Evolutionary conservation across 164 flowering plant genomes (phyloP).

Genomic region (Akebia trifoliata): DNA sequence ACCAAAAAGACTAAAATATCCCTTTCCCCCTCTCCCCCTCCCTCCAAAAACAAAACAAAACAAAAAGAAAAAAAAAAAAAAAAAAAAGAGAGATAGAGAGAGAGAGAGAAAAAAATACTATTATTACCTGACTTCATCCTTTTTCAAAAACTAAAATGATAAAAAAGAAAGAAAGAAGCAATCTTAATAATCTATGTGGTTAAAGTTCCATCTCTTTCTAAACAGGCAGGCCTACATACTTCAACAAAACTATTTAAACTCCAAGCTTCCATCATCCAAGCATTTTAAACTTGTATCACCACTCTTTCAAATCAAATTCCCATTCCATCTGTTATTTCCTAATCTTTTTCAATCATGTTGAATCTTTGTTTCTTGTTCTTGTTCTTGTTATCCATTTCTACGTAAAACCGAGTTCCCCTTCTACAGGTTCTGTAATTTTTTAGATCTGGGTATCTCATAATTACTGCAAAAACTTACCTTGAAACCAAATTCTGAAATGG

Average conservation of each 20-base stretch:
- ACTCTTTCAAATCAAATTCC: constrained; percentile 12
- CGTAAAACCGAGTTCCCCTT: constrained; percentile 9
- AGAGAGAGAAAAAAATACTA: no score
- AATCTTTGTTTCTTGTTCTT: constrained; percentile 11
- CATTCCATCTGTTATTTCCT: background rate
- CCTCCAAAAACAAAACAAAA: no score
- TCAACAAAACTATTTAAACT: constrained; percentile 35
- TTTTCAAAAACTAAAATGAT: constrained; percentile 16
- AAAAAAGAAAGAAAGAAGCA: constrained; percentile 6
- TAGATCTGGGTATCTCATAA: constrained; percentile 3
- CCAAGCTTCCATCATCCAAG: constrained; percentile 20
- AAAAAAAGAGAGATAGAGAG: no score
- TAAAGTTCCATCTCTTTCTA: constrained; percentile 20
- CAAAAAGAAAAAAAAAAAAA: no score
- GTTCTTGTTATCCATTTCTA: constrained; percentile 9
- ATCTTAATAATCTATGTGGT: background rate
- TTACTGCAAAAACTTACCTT: constrained; percentile 10
- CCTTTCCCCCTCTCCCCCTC: no score
- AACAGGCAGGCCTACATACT: constrained; percentile 13
- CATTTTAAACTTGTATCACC: constrained; percentile 7
- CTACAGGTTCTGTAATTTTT: background rate
- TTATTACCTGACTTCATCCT: background rate
- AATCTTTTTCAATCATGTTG: background rate
- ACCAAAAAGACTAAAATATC: constrained; percentile 8
- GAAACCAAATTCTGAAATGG: constrained; percentile 31